Conservation (phyloP, 2,329 filamentous ascomycete species). For the Blastomyces percursus region DNA sequence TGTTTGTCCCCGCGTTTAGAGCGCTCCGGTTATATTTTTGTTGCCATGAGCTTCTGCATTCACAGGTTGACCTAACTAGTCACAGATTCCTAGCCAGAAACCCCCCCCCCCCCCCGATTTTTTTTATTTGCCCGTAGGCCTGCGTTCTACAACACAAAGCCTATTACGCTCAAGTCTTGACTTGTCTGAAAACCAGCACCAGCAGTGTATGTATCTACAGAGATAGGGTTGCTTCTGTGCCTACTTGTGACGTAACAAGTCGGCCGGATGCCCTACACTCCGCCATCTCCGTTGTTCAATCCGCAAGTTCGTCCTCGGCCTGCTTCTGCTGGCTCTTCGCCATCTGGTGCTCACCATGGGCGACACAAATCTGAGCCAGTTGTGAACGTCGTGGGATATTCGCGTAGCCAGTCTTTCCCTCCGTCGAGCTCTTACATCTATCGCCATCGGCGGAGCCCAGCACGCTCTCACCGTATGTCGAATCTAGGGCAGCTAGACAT, state of each 20-base stretch:
- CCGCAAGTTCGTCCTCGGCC: conserved; percentile 42
- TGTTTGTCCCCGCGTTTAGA: no score
- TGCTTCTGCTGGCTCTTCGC: conserved; percentile 31
- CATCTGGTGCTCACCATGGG: conserved; percentile 9
- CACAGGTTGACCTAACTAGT: no score
- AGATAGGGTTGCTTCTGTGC: not conserved
- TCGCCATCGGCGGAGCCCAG: conserved; percentile 51
- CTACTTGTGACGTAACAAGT: conserved; percentile 13
- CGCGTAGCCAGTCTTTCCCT: conserved; percentile 43
- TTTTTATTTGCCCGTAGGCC: not conserved
- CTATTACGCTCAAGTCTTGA: not conserved
- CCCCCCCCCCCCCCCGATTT: no score
- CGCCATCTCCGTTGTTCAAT: conserved; percentile 45
- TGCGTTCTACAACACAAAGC: not conserved
- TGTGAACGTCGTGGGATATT: conserved; percentile 3
- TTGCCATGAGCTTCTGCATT: no score
- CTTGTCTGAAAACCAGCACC: not conserved
- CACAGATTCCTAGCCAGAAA: not conserved
- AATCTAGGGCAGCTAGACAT: conserved; percentile 23
- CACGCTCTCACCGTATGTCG: conserved; percentile 30
- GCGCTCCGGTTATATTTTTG: no score
- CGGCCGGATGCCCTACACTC: conserved; percentile 43
- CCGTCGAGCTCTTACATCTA: conserved; percentile 52
- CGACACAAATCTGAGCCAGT: conserved; percentile 14
- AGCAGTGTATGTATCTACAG: not conserved